Evolutionary conservation across 2,329 filamentous ascomycete species (phyloP).

Genomic region (Fusarium siculi): DNA sequence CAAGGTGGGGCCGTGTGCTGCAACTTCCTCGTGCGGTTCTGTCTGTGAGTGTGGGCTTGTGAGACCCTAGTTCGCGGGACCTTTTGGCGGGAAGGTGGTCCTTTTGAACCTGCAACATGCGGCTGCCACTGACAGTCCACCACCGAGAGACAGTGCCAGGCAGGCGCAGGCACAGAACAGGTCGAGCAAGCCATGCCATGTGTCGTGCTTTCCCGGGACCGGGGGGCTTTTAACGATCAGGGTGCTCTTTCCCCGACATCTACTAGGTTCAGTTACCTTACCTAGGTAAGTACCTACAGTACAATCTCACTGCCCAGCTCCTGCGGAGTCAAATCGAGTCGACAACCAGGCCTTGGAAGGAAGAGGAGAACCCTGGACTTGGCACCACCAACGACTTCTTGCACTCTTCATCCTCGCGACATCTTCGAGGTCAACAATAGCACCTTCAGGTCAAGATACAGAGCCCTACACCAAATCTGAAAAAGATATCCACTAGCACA

Average conservation of each 20-base stretch:
- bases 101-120: constrained; percentile 38
- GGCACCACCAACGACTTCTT: constrained; percentile 20
- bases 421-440: not conserved
- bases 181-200: constrained; percentile 36
- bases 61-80: constrained; percentile 42
- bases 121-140: constrained; percentile 17
- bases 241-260: constrained; percentile 27
- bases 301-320: not conserved
- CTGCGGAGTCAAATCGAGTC: constrained; percentile 10
- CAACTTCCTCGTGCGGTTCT: constrained; percentile 40
- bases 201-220: constrained; percentile 25
- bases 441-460: not conserved
- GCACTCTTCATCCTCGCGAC: not conserved
- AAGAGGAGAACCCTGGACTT: constrained; percentile 26
- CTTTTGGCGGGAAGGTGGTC: constrained; percentile 44
- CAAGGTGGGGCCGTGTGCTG: constrained; percentile 31
- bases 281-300: not conserved
- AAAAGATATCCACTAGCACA: constrained; percentile 14
- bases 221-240: constrained; percentile 19
- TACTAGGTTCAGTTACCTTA: not conserved
- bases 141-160: not conserved
- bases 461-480: constrained; percentile 14
- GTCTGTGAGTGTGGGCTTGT: constrained; percentile 31
- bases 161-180: constrained; percentile 20
- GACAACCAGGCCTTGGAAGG: constrained; percentile 6